Conservation (phyloP, 164 flowering plant species). For the Aristolochia fimbriata region DNA sequence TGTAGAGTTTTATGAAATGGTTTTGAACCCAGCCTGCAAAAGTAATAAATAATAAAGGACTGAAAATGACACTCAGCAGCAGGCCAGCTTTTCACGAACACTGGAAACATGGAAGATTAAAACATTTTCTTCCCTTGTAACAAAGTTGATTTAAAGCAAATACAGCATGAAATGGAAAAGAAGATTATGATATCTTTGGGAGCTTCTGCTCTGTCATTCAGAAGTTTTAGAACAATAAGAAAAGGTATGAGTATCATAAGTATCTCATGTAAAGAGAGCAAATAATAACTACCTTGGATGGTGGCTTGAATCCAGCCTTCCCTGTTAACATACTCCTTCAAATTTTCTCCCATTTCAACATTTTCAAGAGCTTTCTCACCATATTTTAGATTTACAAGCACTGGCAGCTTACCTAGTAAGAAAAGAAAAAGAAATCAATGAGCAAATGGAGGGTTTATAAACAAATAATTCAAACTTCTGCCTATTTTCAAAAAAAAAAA, state of each 20-base stretch:
- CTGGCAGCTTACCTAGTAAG: conserved; percentile 66
- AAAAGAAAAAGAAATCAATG: neutral
- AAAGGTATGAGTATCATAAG: neutral
- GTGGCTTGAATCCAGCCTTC: conserved; percentile 51
- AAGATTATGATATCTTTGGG: too few relatives aligned
- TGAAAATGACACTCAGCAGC: neutral
- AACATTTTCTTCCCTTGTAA: neutral
- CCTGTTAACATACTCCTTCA: conserved; percentile 19
- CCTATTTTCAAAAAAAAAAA: too few relatives aligned
- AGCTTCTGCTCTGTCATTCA: too few relatives aligned
- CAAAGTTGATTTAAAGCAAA: neutral
- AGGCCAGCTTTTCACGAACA: neutral
- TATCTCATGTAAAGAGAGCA: neutral
- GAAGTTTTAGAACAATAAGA: too few relatives aligned
- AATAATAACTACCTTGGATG: conserved; percentile 37
- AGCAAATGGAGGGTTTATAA: too few relatives aligned
- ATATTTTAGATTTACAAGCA: conserved; percentile 45
- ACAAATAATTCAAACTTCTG: too few relatives aligned
- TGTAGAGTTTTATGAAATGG: conserved; percentile 69
- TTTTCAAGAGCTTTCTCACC: conserved; percentile 41
- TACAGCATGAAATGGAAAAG: neutral
- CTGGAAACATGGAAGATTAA: neutral
- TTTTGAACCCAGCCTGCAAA: conserved; percentile 79
- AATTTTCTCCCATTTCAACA: conserved; percentile 23
- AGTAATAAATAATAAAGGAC: neutral